phyloP scores from a whole-genome alignment of 192 early-diverging fungal species.

The Mortierella antarctica region DNA sequence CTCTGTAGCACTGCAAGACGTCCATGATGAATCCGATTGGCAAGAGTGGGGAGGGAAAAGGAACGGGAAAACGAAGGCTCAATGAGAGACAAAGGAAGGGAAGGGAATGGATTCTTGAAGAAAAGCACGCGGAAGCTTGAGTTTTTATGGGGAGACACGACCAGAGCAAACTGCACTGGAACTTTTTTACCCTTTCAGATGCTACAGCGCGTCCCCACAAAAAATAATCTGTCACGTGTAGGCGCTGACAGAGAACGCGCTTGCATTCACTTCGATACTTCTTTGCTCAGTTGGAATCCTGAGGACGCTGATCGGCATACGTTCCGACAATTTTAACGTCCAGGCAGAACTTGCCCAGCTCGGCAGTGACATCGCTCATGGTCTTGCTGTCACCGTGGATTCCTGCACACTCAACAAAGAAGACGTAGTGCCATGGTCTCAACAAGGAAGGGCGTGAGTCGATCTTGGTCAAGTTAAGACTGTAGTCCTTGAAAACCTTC shows the following conservation, averaged over 20 bases:
- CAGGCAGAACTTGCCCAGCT: slow-evolving; percentile 77
- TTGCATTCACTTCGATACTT: too few species aligned
- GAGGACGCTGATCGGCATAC: slow-evolving; percentile 73
- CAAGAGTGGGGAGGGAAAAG: not conserved
- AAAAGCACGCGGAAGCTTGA: too few species aligned
- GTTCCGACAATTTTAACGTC: slow-evolving; percentile 85
- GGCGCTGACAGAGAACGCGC: too few species aligned
- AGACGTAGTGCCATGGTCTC: slow-evolving; percentile 92
- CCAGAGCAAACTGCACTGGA: not conserved
- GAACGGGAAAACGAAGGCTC: not conserved
- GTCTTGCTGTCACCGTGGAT: slow-evolving; percentile 74
- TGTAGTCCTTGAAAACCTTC: slow-evolving; percentile 81
- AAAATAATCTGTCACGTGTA: too few species aligned
- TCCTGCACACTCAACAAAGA: slow-evolving; percentile 92
- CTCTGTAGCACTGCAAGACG: slow-evolving; percentile 30
- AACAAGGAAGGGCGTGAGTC: slow-evolving; percentile 87
- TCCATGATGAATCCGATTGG: slow-evolving; percentile 32
- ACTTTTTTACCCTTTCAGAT: too few species aligned
- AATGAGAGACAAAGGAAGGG: slow-evolving; percentile 3
- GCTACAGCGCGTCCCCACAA: too few species aligned
- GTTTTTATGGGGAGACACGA: not conserved
- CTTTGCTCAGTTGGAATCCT: slow-evolving; percentile 7
- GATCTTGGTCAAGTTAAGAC: slow-evolving; percentile 90
- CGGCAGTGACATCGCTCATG: slow-evolving; percentile 72
- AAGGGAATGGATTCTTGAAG: not conserved